Conservation (phyloP, 163 green algal species). For the Scenedesmus sp. region DNA sequence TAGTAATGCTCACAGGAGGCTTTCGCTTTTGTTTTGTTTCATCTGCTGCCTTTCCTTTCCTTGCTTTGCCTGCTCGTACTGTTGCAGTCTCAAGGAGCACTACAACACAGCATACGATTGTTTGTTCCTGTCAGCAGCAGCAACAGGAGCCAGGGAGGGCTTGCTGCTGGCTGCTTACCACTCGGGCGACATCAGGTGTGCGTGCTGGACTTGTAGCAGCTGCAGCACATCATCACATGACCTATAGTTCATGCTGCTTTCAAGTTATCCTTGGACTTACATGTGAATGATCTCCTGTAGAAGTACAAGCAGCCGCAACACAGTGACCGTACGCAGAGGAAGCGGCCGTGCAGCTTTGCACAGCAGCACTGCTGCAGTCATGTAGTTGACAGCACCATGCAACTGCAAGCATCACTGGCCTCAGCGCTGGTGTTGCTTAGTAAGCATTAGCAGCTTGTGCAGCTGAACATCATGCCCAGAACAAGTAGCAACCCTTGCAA, state of each 20-base stretch:
- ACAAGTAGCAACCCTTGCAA: too few species aligned
- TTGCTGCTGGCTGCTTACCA: slow-evolving; percentile 15
- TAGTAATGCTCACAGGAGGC: neutral
- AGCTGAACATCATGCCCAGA: too few species aligned
- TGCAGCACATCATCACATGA: neutral
- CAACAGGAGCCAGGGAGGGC: neutral
- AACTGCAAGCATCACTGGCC: too few species aligned
- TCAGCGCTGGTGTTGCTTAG: too few species aligned
- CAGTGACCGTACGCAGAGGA: neutral
- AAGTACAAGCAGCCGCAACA: too few species aligned
- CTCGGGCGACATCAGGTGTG: slow-evolving; percentile 29
- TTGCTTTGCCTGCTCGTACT: neutral
- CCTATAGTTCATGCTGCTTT: too few species aligned
- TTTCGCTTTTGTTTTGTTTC: neutral
- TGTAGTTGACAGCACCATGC: neutral
- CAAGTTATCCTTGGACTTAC: too few species aligned
- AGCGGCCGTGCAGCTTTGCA: neutral
- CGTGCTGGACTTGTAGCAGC: neutral
- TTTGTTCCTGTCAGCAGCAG: slow-evolving; percentile 19
- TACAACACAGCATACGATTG: slow-evolving; percentile 38
- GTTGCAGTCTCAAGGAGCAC: slow-evolving; percentile 33
- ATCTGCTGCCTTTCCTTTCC: neutral
- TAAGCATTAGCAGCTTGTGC: too few species aligned
- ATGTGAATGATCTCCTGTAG: too few species aligned
- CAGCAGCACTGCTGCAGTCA: neutral